phyloP scores from a whole-genome alignment of 2,329 filamentous ascomycete genomes.

The Neofusicoccum parvum region DNA sequence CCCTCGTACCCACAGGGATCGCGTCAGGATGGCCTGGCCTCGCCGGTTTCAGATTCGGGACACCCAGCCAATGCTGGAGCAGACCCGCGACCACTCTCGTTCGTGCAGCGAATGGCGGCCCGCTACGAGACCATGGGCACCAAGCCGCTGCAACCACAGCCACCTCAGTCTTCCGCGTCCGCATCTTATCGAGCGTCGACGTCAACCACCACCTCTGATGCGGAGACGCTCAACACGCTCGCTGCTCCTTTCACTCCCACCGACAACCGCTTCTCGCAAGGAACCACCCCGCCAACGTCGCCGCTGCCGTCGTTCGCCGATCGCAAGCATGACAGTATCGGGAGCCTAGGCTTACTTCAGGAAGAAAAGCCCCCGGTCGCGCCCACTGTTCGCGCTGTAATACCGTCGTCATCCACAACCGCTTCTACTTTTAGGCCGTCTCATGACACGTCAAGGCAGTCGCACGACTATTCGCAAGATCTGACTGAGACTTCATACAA shows the following conservation, averaged over 20 bases:
- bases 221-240: conserved; percentile 36
- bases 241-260: conserved; percentile 38
- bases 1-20: conserved; percentile 40
- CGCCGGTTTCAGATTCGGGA: conserved; percentile 43
- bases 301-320: conserved; percentile 30
- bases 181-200: conserved; percentile 40
- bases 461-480: conserved; percentile 14
- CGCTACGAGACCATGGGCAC: conserved; percentile 31
- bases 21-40: conserved; percentile 40
- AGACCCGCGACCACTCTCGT: conserved; percentile 35
- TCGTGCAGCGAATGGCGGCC: conserved; percentile 17
- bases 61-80: conserved; percentile 36
- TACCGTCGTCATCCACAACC: conserved; percentile 34
- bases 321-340: conserved; percentile 31
- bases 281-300: conserved; percentile 42
- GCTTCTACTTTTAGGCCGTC: conserved; percentile 28
- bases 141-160: conserved; percentile 30
- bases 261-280: conserved; percentile 40
- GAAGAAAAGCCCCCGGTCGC: conserved; percentile 27
- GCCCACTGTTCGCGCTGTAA: conserved; percentile 40
- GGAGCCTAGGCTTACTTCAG: conserved; percentile 37
- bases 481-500: background rate
- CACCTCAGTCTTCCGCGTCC: conserved; percentile 37
- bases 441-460: background rate
- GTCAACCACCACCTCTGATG: conserved; percentile 42